Base-by-base conservation (phyloP, 2,329 filamentous ascomycete species). In the Colletotrichum incanum region DNA sequence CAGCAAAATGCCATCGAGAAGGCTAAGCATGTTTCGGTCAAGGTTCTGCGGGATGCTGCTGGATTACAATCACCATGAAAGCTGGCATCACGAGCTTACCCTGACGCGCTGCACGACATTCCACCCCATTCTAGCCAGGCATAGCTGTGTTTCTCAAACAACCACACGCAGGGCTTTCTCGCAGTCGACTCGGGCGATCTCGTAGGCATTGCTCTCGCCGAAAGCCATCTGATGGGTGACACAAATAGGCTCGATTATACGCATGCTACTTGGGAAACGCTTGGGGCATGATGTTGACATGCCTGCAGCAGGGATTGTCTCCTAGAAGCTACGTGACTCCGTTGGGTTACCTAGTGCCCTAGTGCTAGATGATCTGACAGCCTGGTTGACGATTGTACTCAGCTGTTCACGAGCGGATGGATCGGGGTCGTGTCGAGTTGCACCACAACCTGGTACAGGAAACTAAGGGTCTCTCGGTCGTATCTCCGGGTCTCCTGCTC, bases 381-480 rank as follows among this genome's bases (percentile, higher is more conserved):
- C n/a, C 8, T 12, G 9, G 2, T 23, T 14, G 16, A 16, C 34
- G 18, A 39, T 54, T 34, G 18, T 16, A 14, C 39, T 18, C 23
- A n/a, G 23, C 31, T 37, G 20, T 41, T 31, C n/a, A 7, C 5
- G 23, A 6, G 11, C 5, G n/a, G 12, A 54, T 14, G 16, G 16
- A 37, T 31, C 18, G 9, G 54, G 34, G 18, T 23, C n/a, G 31
- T 65, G 41, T 26, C 34, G 3, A 18, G 61, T 65, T 18, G n/a
- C 52, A 70, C 61, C 34, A 16, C 49, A 37, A 2, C 9, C 14
- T 55, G 2, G 31, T 16, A 68, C 64, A 54, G 8, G 16, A n/a
- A 20, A 50, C 23, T n/a, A 3, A 50, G 12, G 37, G 34, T 65
- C 23, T 65, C 23, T 52, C 34, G 18, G 18, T 45, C 12, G 34